phyloP scores from a whole-genome alignment of 768 basidiomycete genomes.

The Pleurotus ostreatus region DNA sequence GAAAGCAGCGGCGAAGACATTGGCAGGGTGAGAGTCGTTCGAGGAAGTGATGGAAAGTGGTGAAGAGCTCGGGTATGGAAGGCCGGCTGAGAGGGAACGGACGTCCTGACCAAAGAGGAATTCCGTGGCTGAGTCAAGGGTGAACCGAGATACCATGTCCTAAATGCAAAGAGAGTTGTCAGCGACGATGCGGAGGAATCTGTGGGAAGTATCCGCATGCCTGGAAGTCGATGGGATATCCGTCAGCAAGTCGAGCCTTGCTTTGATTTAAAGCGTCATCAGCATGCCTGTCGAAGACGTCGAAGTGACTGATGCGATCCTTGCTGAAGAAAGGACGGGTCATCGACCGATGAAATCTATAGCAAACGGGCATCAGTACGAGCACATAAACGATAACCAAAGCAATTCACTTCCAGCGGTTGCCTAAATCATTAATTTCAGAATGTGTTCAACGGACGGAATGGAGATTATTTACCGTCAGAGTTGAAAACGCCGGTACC shows the following conservation, averaged over 20 bases:
- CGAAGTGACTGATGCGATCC: slow-evolving; percentile 56
- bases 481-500: slow-evolving; percentile 60
- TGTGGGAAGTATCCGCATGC: slow-evolving; percentile 21
- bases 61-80: slow-evolving; percentile 44
- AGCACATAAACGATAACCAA: background rate
- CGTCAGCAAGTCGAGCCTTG: slow-evolving; percentile 37
- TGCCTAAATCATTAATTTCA: slow-evolving; percentile 31
- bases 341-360: slow-evolving; percentile 38
- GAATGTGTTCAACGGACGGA: background rate
- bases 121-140: slow-evolving; percentile 60
- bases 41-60: slow-evolving; percentile 17
- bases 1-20: slow-evolving; percentile 47
- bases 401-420: slow-evolving; percentile 60
- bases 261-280: slow-evolving; percentile 42
- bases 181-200: background rate
- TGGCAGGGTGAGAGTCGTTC: slow-evolving; percentile 30
- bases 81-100: slow-evolving; percentile 40
- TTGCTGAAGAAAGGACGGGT: slow-evolving; percentile 59
- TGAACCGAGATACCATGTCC: slow-evolving; percentile 48
- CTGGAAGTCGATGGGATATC: slow-evolving; percentile 58
- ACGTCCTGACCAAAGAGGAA: slow-evolving; percentile 57
- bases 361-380: background rate
- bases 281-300: slow-evolving; percentile 55
- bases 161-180: slow-evolving; percentile 11
- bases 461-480: slow-evolving; percentile 36